Conservation (phyloP, 331 rosid genomes). For the Pyrus hybrid region DNA sequence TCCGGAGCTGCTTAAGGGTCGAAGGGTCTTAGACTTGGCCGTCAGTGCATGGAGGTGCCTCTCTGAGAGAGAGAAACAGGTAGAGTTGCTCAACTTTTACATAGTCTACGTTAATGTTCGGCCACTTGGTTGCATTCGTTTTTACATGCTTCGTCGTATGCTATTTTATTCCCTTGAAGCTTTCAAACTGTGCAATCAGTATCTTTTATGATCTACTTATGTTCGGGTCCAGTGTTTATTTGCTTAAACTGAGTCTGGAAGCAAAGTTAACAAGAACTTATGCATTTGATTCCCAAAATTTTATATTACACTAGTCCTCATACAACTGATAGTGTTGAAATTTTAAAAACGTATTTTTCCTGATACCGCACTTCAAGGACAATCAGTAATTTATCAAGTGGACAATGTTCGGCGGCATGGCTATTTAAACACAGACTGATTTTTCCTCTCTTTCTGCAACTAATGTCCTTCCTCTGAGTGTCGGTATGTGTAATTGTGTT, state of each 20-base stretch:
- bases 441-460: neutral
- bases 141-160: neutral
- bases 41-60: slow-evolving; percentile 19
- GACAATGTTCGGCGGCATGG: neutral
- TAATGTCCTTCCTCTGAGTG: neutral
- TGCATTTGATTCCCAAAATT: neutral
- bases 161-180: neutral
- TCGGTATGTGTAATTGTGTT: neutral
- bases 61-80: slow-evolving; percentile 16
- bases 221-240: neutral
- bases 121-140: neutral
- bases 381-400: neutral
- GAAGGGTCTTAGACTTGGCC: slow-evolving; percentile 9
- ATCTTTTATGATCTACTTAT: neutral
- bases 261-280: neutral
- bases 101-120: neutral
- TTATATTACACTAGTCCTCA: neutral
- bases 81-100: neutral
- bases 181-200: neutral
- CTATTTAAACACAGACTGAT: neutral
- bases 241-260: neutral
- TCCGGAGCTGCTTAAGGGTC: neutral
- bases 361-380: neutral
- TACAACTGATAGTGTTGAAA: neutral
- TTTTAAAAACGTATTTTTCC: neutral